A percentile compares a stretch with the other conserved stretches of the same genome.
phyloP scores from a whole-genome alignment of 2,329 filamentous ascomycete species.

The Diaporthe caulivora region DNA sequence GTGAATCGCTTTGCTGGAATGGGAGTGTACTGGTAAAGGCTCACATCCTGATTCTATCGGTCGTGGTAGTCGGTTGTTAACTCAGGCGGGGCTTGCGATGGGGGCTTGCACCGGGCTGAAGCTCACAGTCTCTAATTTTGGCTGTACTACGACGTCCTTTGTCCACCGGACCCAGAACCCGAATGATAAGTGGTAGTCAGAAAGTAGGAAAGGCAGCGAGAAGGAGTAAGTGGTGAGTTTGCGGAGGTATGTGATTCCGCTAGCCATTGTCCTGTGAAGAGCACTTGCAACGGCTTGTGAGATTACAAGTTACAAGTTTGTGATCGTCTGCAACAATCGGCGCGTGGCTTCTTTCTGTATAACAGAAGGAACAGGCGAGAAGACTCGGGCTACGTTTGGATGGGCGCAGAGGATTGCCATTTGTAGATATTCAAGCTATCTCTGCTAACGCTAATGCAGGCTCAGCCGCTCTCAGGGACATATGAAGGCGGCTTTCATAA shows the following conservation, averaged over 20 bases:
- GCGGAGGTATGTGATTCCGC: background rate
- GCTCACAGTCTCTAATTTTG: background rate
- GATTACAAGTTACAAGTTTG: no score
- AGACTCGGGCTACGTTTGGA: background rate
- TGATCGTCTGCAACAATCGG: background rate
- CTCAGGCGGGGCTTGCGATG: background rate
- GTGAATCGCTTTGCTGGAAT: background rate
- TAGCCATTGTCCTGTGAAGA: background rate
- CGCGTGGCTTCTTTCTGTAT: background rate
- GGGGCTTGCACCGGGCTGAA: background rate
- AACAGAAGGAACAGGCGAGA: background rate
- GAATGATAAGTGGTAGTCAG: background rate
- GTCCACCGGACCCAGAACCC: background rate
- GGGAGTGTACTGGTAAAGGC: background rate
- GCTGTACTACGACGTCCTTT: background rate
- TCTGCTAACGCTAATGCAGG: background rate
- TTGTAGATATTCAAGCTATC: background rate
- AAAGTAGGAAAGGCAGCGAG: background rate
- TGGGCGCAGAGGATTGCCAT: background rate
- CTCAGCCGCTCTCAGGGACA: background rate
- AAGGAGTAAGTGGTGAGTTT: background rate
- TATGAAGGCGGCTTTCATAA: background rate
- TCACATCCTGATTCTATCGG: background rate
- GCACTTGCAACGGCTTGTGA: no score
- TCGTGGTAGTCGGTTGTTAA: background rate